A percentile compares a stretch with the other conserved stretches of the same genome.
Evolutionary conservation across 2,329 filamentous ascomycete species (phyloP).

Genomic region (Trichophyton rubrum): DNA sequence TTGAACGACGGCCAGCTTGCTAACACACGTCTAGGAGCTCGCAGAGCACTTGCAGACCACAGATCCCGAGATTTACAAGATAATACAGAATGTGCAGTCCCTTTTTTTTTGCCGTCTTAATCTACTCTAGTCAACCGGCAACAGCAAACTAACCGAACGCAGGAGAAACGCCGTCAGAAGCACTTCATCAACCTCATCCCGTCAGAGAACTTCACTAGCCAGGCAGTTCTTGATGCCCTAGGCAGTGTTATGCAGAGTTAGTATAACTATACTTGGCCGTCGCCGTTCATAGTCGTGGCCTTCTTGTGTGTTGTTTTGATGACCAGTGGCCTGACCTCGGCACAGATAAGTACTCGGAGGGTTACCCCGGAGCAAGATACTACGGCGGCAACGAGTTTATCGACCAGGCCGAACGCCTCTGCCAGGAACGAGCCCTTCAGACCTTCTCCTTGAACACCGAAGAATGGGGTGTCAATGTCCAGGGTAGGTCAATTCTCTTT

Average conservation of each 20-base stretch:
- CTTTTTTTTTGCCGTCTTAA: not conserved
- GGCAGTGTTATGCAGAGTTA: constrained; percentile 91
- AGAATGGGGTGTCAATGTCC: constrained; percentile 95
- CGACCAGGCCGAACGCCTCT: constrained; percentile 76
- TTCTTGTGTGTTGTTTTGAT: not conserved
- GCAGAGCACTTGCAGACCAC: constrained; percentile 66
- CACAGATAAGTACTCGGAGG: constrained; percentile 92
- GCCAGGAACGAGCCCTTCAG: constrained; percentile 79
- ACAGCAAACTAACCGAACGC: not conserved
- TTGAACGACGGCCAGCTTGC: not conserved
- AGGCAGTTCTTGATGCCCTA: constrained; percentile 79
- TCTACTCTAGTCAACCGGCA: not conserved
- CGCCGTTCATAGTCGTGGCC: too few species aligned
- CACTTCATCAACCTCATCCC: constrained; percentile 97
- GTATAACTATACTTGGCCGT: constrained; percentile 18
- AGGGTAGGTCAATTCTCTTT: constrained; percentile 44
- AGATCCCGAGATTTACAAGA: constrained; percentile 75
- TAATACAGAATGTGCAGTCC: constrained; percentile 65
- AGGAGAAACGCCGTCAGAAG: constrained; percentile 94
- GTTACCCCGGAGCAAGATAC: constrained; percentile 90
- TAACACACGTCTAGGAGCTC: constrained; percentile 50
- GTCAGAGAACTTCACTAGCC: constrained; percentile 90
- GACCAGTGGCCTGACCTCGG: constrained; percentile 19
- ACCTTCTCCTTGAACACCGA: constrained; percentile 71
- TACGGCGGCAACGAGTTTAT: constrained; percentile 97